phyloP scores from a whole-genome alignment of 225 moss, liverwort and hornwort genomes.

The Lunularia cruciata region DNA sequence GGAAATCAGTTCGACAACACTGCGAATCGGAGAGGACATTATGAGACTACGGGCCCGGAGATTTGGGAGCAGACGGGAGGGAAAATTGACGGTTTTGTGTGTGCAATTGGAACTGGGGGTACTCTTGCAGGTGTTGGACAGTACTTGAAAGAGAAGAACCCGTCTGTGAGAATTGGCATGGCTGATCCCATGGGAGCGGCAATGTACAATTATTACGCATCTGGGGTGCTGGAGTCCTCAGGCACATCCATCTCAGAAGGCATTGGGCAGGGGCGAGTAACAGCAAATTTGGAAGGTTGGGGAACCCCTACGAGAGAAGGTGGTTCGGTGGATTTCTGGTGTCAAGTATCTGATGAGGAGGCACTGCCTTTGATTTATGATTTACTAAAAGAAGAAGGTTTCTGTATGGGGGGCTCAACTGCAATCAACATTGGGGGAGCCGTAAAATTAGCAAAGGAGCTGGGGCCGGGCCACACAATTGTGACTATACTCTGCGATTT shows the following conservation, averaged over 20 bases:
- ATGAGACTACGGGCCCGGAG: conserved; percentile 91
- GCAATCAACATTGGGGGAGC: conserved; percentile 86
- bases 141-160: conserved; percentile 79
- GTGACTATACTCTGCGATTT: conserved; percentile 85
- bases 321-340: conserved; percentile 88
- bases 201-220: conserved; percentile 85
- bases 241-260: conserved; percentile 97
- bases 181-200: conserved; percentile 98
- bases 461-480: conserved; percentile 96
- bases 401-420: conserved; percentile 89
- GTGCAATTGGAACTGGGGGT: conserved; percentile 94
- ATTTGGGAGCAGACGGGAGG: conserved; percentile 94
- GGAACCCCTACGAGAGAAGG: conserved; percentile 72
- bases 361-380: conserved; percentile 84
- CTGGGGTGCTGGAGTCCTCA: conserved; percentile 79
- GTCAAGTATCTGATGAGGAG: conserved; percentile 92
- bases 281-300: conserved; percentile 79
- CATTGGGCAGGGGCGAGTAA: conserved; percentile 94
- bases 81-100: conserved; percentile 87
- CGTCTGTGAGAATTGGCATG: conserved; percentile 71
- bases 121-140: conserved; percentile 88
- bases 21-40: conserved; percentile 82
- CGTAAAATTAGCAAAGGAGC: conserved; percentile 80
- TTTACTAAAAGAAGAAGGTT: conserved; percentile 94
- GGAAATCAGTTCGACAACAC: conserved; percentile 74